phyloP scores from a whole-genome alignment of 2,329 filamentous ascomycete species.

The Paradendryphiella salina region DNA sequence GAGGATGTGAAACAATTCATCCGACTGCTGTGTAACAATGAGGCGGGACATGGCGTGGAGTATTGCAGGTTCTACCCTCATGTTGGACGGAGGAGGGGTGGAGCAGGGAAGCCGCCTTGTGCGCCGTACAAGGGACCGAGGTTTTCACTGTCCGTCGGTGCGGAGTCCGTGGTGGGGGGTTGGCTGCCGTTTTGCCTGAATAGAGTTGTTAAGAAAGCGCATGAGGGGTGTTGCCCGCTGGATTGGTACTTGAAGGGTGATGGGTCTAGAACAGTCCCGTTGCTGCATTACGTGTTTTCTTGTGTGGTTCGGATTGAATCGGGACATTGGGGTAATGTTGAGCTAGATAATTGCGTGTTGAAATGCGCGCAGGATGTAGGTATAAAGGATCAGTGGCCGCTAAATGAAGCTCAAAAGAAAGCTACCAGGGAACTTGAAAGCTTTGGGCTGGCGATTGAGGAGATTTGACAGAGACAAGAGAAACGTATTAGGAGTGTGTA shows the following conservation, averaged over 20 bases:
- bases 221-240: not conserved
- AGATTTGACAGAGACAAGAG: not conserved
- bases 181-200: conserved; percentile 18
- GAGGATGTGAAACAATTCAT: not conserved
- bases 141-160: conserved; percentile 15
- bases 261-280: not conserved
- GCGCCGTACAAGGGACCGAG: not conserved
- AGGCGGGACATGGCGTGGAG: not conserved
- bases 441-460: not conserved
- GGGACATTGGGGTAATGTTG: not conserved
- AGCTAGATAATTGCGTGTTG: not conserved
- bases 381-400: not conserved
- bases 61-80: not conserved
- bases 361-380: not conserved
- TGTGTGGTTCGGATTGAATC: conserved; percentile 3
- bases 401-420: not conserved
- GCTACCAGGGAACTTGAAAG: not conserved
- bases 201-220: conserved; percentile 3
- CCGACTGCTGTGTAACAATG: not conserved
- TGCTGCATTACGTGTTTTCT: not conserved
- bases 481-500: not conserved
- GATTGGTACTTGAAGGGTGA: not conserved
- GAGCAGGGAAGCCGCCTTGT: not conserved
- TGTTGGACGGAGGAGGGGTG: not conserved
- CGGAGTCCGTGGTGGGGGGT: conserved; percentile 3